These are phyloP conservation scores for Suillus americanus DNA, from an alignment of 768 basidiomycete species.

Conservation along the genomic window DNA sequence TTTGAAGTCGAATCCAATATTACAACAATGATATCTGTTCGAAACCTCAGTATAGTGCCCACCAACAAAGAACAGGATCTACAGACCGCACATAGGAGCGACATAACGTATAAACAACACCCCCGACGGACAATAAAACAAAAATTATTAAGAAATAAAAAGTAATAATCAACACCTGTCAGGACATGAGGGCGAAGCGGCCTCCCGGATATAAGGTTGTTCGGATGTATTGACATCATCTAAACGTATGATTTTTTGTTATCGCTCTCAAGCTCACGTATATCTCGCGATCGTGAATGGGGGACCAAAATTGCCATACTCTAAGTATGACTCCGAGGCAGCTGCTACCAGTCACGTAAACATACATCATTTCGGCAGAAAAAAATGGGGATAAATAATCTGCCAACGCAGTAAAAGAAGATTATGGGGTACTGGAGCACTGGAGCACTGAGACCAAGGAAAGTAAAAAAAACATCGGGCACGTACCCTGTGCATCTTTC, in stretches of 20 bases:
- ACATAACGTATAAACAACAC: neutral
- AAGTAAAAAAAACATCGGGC: slow-evolving; percentile 2
- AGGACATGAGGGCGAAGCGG: neutral
- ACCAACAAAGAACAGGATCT: neutral
- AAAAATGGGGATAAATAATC: slow-evolving; percentile 6
- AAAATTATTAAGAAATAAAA: too few species aligned
- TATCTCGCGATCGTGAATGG: slow-evolving; percentile 50
- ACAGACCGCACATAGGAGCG: neutral
- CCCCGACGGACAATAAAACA: too few species aligned
- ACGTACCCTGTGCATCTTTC: slow-evolving; percentile 40
- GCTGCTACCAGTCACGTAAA: slow-evolving; percentile 28
- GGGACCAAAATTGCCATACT: slow-evolving; percentile 59
- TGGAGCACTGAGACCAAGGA: neutral
- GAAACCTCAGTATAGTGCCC: neutral
- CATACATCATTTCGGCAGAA: slow-evolving; percentile 4
- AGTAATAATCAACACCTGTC: neutral
- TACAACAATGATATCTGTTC: neutral
- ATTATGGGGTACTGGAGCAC: neutral
- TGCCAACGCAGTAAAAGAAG: neutral
- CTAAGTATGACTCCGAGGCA: slow-evolving; percentile 25
- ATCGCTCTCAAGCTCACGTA: slow-evolving; percentile 64
- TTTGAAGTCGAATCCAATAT: neutral
- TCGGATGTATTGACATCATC: slow-evolving; percentile 30
- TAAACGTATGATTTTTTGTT: slow-evolving; percentile 76
- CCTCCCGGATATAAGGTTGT: neutral